These are phyloP conservation scores for Cytidiella melzeri DNA, from an alignment of 768 basidiomycete genomes.

Conservation along the genomic window DNA sequence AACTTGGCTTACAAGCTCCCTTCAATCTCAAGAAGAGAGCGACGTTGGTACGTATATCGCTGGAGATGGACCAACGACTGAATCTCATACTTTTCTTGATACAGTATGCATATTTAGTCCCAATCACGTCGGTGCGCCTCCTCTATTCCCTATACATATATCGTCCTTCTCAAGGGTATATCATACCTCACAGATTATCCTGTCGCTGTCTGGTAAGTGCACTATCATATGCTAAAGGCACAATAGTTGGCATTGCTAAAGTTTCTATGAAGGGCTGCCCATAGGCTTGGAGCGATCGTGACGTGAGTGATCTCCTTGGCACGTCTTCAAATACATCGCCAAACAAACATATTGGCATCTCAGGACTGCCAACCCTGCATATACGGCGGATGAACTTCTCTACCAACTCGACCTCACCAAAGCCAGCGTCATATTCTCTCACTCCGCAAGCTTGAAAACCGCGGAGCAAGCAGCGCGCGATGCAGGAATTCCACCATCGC, in stretches of 20 bases:
- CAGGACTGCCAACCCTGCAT: constrained; percentile 27
- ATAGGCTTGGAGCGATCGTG: constrained; percentile 50
- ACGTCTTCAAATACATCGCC: background rate
- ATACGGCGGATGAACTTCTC: constrained; percentile 26
- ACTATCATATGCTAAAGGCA: background rate
- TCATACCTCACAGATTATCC: constrained; percentile 16
- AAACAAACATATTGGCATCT: no score
- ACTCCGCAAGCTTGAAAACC: constrained; percentile 17
- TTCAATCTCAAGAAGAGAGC: constrained; percentile 32
- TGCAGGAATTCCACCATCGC: constrained; percentile 17
- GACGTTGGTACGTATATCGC: constrained; percentile 40
- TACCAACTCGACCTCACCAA: constrained; percentile 26
- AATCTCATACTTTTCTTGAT: background rate
- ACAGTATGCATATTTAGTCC: constrained; percentile 61
- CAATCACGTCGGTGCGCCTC: constrained; percentile 29
- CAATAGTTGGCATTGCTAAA: background rate
- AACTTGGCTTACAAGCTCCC: background rate
- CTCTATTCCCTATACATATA: background rate
- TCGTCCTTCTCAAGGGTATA: no score
- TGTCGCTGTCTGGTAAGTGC: constrained; percentile 19
- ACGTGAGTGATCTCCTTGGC: constrained; percentile 36
- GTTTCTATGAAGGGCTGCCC: constrained; percentile 33
- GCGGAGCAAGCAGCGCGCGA: constrained; percentile 19
- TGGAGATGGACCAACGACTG: background rate
- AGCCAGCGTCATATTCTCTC: constrained; percentile 21